Percentiles rank a stretch among this genome's conserved stretches.
phyloP scores from a whole-genome alignment of 768 basidiomycete species.

The Boletus fagicola region DNA sequence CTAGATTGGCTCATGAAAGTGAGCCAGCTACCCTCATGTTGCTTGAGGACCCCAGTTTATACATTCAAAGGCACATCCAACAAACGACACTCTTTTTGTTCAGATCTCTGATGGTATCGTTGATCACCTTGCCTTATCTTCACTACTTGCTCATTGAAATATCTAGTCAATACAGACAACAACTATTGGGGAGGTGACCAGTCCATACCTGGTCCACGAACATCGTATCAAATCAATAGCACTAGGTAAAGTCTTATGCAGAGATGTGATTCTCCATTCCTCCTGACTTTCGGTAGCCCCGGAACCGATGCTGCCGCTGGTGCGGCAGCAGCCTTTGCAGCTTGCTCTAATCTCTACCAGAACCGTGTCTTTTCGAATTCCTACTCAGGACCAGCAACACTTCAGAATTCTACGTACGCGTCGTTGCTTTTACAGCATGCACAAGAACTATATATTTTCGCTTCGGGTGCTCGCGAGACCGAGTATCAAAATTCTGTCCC shows the following conservation, averaged over 20 bases:
- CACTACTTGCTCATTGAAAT: neutral
- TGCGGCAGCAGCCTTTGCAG: constrained; percentile 82
- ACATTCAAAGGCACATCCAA: constrained; percentile 68
- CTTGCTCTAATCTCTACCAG: constrained; percentile 81
- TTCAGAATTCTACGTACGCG: constrained; percentile 74
- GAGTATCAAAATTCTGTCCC: constrained; percentile 74
- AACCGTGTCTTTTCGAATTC: constrained; percentile 52
- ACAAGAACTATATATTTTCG: constrained; percentile 69
- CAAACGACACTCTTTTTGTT: constrained; percentile 68
- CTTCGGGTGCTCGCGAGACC: constrained; percentile 60
- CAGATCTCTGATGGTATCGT: constrained; percentile 65
- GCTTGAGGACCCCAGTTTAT: neutral
- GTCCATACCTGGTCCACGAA: constrained; percentile 69
- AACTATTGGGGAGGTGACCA: constrained; percentile 90
- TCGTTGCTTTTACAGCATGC: constrained; percentile 71
- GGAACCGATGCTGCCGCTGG: constrained; percentile 90
- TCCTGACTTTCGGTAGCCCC: constrained; percentile 41
- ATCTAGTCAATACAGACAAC: constrained; percentile 58
- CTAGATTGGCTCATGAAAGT: constrained; percentile 92
- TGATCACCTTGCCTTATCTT: neutral
- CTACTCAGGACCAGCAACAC: constrained; percentile 58
- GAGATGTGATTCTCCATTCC: neutral
- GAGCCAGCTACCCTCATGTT: constrained; percentile 10
- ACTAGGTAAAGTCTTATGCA: constrained; percentile 39
- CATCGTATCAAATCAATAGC: constrained; percentile 75